These are phyloP conservation scores for Microsporum audouinii DNA, from an alignment of 2,329 filamentous ascomycete genomes.

Conservation along the genomic window DNA sequence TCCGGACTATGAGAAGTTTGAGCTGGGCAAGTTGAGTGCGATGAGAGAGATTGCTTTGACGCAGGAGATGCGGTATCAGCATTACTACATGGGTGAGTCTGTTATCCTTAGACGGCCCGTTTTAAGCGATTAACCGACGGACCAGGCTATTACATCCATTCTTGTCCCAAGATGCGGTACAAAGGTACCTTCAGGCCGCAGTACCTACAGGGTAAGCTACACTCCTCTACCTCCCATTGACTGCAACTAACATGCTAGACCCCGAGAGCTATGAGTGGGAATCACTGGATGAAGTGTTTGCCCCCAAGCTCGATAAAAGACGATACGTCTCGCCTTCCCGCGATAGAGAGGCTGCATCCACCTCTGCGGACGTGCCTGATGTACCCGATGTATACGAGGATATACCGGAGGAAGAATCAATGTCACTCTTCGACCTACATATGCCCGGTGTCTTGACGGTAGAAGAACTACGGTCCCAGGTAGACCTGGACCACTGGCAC, in stretches of 20 bases:
- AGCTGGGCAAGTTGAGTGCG: conserved; percentile 53
- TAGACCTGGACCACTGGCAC: conserved; percentile 36
- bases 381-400: conserved; percentile 12
- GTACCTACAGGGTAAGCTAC: conserved; percentile 35
- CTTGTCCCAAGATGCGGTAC: conserved; percentile 42
- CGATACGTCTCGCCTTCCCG: conserved; percentile 37
- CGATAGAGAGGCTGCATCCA: conserved; percentile 18
- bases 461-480: conserved; percentile 28
- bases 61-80: conserved; percentile 44
- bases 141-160: conserved; percentile 51
- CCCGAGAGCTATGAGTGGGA: conserved; percentile 38
- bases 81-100: conserved; percentile 52
- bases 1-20: conserved; percentile 48
- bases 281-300: conserved; percentile 32
- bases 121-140: not conserved
- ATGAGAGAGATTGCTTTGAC: conserved; percentile 48
- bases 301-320: conserved; percentile 31
- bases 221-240: not conserved
- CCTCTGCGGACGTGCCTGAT: conserved; percentile 11
- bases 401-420: conserved; percentile 29
- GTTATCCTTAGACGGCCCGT: too few relatives aligned
- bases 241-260: conserved; percentile 23
- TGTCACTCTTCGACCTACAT: conserved; percentile 35
- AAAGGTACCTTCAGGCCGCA: conserved; percentile 38
- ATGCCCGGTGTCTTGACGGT: conserved; percentile 38